phyloP scores from a whole-genome alignment of 2,329 filamentous ascomycete species.

The Penicillium sumatraense region DNA sequence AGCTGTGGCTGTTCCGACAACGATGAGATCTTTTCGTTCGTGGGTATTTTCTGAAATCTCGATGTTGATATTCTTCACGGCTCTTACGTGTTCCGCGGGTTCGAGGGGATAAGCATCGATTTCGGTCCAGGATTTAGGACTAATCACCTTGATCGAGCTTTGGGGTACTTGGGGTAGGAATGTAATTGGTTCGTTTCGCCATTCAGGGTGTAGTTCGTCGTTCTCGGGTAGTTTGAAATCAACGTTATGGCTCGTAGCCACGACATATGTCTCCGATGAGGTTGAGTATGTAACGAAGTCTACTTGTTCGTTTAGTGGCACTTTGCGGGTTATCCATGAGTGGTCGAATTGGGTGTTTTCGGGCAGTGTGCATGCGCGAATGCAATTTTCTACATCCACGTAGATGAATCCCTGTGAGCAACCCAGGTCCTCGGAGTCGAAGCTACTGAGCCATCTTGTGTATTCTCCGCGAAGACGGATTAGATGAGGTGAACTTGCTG shows the following conservation, averaged over 20 bases:
- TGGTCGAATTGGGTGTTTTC: slow-evolving; percentile 71
- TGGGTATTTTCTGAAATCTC: slow-evolving; percentile 92
- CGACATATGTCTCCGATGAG: slow-evolving; percentile 73
- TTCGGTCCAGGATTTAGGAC: slow-evolving; percentile 74
- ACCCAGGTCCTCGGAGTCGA: slow-evolving; percentile 68
- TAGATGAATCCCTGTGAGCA: slow-evolving; percentile 86
- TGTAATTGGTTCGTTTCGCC: slow-evolving; percentile 69
- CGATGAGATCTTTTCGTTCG: slow-evolving; percentile 79
- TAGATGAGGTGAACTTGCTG: slow-evolving; percentile 75
- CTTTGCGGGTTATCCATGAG: slow-evolving; percentile 74
- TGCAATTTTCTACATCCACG: slow-evolving; percentile 69
- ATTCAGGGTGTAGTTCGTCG: slow-evolving; percentile 80
- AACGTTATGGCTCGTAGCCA: slow-evolving; percentile 70
- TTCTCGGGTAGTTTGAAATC: slow-evolving; percentile 86
- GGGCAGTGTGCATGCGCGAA: slow-evolving; percentile 76
- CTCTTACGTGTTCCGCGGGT: slow-evolving; percentile 75
- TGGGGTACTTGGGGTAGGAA: slow-evolving; percentile 71
- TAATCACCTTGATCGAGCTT: slow-evolving; percentile 77
- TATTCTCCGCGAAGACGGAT: slow-evolving; percentile 71
- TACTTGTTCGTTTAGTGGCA: slow-evolving; percentile 72
- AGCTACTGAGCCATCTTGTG: slow-evolving; percentile 72
- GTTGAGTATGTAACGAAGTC: slow-evolving; percentile 77
- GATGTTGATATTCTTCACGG: slow-evolving; percentile 79
- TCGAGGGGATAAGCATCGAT: slow-evolving; percentile 78
- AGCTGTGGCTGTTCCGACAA: slow-evolving; percentile 82